Conservation (phyloP, 345 rosid species). For the Stellera chamaejasme region DNA sequence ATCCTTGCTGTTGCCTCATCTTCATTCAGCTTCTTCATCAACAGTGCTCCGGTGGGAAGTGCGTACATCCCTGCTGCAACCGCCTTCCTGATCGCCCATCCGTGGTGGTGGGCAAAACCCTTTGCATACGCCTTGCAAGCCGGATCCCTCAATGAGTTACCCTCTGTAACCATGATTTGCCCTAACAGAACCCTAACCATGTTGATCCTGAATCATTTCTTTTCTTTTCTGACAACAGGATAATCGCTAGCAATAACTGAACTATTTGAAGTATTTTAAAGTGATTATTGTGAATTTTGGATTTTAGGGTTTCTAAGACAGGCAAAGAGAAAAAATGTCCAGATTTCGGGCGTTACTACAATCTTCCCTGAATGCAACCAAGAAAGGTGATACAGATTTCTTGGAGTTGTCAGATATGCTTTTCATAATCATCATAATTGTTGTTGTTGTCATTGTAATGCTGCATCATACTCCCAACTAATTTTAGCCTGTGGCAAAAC, state of each 20-base stretch:
- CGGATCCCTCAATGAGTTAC: constrained; percentile 74
- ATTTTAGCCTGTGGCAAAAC: not conserved
- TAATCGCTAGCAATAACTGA: too few relatives aligned
- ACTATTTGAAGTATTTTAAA: too few relatives aligned
- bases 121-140: constrained; percentile 88
- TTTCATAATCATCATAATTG: too few relatives aligned
- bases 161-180: constrained; percentile 55
- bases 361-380: constrained; percentile 78
- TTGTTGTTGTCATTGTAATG: too few relatives aligned
- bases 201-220: too few relatives aligned
- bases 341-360: constrained; percentile 66
- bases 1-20: constrained; percentile 64
- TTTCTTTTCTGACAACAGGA: too few relatives aligned
- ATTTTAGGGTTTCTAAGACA: too few relatives aligned
- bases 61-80: constrained; percentile 97
- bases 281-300: too few relatives aligned
- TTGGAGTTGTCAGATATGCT: too few relatives aligned
- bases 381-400: constrained; percentile 42
- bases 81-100: constrained; percentile 88
- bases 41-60: constrained; percentile 74
- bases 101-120: constrained; percentile 93
- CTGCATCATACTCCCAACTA: too few relatives aligned
- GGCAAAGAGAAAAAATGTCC: constrained; percentile 36
- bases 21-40: constrained; percentile 72
- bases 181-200: too few relatives aligned